Percentiles rank a stretch among this genome's conserved stretches.
phyloP scores from a whole-genome alignment of 768 basidiomycete species.

The Leccinellum rugosiceps region DNA sequence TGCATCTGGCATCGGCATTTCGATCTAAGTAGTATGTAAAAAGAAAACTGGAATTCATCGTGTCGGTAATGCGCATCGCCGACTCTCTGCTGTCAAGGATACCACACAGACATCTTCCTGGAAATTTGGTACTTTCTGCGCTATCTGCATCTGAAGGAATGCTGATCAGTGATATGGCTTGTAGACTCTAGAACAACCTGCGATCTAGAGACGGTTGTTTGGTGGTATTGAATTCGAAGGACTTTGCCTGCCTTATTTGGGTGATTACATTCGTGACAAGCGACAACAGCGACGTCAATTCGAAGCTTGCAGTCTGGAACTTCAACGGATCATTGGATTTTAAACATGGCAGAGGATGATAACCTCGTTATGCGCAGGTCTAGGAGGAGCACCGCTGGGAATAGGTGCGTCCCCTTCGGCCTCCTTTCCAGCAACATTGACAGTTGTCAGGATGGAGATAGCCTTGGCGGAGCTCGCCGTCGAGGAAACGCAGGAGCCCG shows the following conservation, averaged over 20 bases:
- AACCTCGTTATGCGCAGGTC: conserved; percentile 54
- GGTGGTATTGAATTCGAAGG: conserved; percentile 15
- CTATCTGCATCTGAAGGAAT: too few species aligned
- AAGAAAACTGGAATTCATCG: too few species aligned
- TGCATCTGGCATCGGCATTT: too few species aligned
- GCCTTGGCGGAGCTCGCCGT: conserved; percentile 58
- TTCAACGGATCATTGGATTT: background rate
- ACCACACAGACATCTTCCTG: background rate
- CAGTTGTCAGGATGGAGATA: conserved; percentile 60
- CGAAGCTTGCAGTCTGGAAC: too few species aligned
- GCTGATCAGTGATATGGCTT: too few species aligned
- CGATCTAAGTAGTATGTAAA: too few species aligned
- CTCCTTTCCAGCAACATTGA: conserved; percentile 1
- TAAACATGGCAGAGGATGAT: conserved; percentile 15
- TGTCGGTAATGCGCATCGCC: too few species aligned
- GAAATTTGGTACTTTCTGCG: too few species aligned
- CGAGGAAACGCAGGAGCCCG: conserved; percentile 53
- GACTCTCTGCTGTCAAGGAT: too few species aligned
- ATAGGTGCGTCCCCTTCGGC: conserved; percentile 45
- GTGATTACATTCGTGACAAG: background rate
- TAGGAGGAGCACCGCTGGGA: conserved; percentile 74
- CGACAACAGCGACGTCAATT: background rate
- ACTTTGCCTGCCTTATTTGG: conserved; percentile 4
- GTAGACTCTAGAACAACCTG: background rate
- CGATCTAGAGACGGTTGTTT: background rate